A percentile compares a stretch with the other conserved stretches of the same genome.
Evolutionary conservation across 1,284 basidiomycete species (phyloP).

Genomic region (Leccinum subspadiceum): DNA sequence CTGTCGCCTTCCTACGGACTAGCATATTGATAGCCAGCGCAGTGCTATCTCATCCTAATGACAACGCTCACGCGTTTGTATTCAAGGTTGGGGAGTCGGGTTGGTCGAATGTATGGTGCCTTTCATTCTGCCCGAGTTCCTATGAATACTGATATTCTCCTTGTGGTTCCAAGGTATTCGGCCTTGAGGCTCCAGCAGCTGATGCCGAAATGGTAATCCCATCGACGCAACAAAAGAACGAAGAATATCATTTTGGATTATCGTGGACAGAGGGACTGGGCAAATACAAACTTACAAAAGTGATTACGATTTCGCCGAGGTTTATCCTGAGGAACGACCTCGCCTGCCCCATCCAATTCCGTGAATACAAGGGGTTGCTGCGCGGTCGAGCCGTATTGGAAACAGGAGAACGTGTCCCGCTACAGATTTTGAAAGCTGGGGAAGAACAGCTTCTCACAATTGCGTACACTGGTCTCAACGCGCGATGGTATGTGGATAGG

Average conservation of each 20-base stretch:
- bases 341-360: slow-evolving; percentile 68
- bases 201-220: slow-evolving; percentile 84
- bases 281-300: slow-evolving; percentile 95
- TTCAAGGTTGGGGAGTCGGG: slow-evolving; percentile 84
- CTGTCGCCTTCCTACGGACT: slow-evolving; percentile 33
- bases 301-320: slow-evolving; percentile 89
- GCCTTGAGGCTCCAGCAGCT: slow-evolving; percentile 89
- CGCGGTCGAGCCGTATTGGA: slow-evolving; percentile 67
- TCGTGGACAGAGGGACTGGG: slow-evolving; percentile 94
- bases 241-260: slow-evolving; percentile 85
- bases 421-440: slow-evolving; percentile 69
- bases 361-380: slow-evolving; percentile 80
- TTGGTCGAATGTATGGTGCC: slow-evolving; percentile 77
- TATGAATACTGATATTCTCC: slow-evolving; percentile 5
- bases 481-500: slow-evolving; percentile 65
- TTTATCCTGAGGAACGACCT: slow-evolving; percentile 90
- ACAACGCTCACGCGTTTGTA: slow-evolving; percentile 82
- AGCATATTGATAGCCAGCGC: slow-evolving; percentile 29
- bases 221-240: slow-evolving; percentile 64
- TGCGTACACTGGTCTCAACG: slow-evolving; percentile 81
- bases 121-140: neutral
- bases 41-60: slow-evolving; percentile 89
- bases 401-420: slow-evolving; percentile 67
- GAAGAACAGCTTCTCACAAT: slow-evolving; percentile 77
- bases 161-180: slow-evolving; percentile 54